phyloP scores from a whole-genome alignment of 345 rosid genomes.

The Eucalyptus guilfoylei region DNA sequence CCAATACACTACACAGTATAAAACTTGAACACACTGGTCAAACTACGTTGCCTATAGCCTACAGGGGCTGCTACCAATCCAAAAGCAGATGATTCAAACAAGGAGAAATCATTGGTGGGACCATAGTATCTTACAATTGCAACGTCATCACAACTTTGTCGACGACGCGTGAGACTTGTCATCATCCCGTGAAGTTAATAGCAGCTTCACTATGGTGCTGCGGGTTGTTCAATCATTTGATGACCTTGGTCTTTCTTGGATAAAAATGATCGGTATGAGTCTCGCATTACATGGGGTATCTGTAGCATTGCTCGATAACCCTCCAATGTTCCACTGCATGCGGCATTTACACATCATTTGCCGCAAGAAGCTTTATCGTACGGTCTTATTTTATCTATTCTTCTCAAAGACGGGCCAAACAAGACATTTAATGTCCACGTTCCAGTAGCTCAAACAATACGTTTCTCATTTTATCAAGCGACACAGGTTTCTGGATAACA shows the following conservation, averaged over 20 bases:
- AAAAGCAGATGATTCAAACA: background rate
- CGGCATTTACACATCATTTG: background rate
- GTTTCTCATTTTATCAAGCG: slow-evolving; percentile 75
- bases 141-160: background rate
- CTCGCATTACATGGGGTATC: background rate
- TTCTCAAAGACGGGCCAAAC: slow-evolving; percentile 15
- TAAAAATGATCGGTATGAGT: background rate
- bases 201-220: background rate
- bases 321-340: background rate
- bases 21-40: background rate
- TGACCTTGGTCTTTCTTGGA: background rate
- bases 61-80: background rate
- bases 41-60: background rate
- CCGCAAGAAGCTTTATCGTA: background rate
- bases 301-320: background rate
- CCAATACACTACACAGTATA: background rate
- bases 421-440: slow-evolving; percentile 13
- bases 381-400: background rate
- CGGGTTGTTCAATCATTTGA: background rate
- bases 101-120: background rate
- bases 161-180: background rate
- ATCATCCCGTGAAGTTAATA: background rate
- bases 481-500: slow-evolving; percentile 61
- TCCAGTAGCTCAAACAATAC: slow-evolving; percentile 65
- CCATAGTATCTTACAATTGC: background rate